Percentiles rank a stretch among this genome's conserved stretches.
These are phyloP conservation scores for Lepidium didymum DNA, from an alignment of 345 rosid genomes.

Conservation along the genomic window DNA sequence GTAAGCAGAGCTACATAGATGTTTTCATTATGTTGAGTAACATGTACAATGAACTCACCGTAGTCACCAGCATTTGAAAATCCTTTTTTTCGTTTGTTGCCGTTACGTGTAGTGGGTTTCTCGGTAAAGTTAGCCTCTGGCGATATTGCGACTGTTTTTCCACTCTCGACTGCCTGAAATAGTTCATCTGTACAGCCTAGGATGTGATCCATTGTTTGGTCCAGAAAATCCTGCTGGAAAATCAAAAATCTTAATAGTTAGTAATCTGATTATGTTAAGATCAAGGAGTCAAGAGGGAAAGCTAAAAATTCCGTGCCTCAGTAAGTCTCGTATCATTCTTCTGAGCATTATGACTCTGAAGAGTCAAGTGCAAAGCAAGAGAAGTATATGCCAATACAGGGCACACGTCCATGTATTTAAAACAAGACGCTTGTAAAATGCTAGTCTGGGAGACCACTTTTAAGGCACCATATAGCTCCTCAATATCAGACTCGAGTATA, in stretches of 20 bases:
- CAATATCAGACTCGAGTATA: slow-evolving; percentile 44
- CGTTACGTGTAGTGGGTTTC: slow-evolving; percentile 7
- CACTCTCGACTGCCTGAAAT: slow-evolving; percentile 32
- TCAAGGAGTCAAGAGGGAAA: slow-evolving; percentile 7
- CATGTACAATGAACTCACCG: slow-evolving; percentile 34
- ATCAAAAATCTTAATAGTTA: not conserved
- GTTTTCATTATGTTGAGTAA: not conserved
- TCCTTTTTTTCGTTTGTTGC: slow-evolving; percentile 24
- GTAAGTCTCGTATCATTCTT: slow-evolving; percentile 14
- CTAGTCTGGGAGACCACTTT: slow-evolving; percentile 72
- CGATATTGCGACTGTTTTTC: slow-evolving; percentile 10
- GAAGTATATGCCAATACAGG: slow-evolving; percentile 72
- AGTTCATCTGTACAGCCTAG: slow-evolving; percentile 56
- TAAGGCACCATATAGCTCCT: slow-evolving; percentile 49
- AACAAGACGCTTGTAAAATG: slow-evolving; percentile 47
- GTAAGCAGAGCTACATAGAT: not conserved
- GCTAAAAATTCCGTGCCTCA: slow-evolving; percentile 41
- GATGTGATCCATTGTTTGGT: slow-evolving; percentile 59
- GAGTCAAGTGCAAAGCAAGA: slow-evolving; percentile 54
- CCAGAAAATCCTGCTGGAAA: slow-evolving; percentile 37
- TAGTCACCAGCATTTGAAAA: slow-evolving; percentile 22
- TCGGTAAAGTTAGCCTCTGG: slow-evolving; percentile 22
- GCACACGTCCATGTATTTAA: slow-evolving; percentile 47
- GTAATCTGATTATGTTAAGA: not conserved
- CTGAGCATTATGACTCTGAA: slow-evolving; percentile 34